Percentiles rank a stretch among this genome's conserved stretches.
These are phyloP conservation scores for Pezicula carpinea DNA, from an alignment of 2,329 filamentous ascomycete species.

Conservation along the genomic window DNA sequence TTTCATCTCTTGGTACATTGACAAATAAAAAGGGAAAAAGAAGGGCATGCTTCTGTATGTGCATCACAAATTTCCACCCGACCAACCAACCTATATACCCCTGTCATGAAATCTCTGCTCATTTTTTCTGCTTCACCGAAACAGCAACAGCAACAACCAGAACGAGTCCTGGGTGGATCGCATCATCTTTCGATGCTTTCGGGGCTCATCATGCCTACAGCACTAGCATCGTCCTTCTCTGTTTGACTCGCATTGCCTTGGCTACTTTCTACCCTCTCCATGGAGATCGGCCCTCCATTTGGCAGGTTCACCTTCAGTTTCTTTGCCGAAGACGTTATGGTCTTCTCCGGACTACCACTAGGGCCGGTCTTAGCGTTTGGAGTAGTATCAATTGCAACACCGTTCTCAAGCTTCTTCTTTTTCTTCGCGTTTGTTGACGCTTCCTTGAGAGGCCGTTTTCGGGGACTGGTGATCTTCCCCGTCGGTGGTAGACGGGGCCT, in stretches of 20 bases:
- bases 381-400: conserved; percentile 28
- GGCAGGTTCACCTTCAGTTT: conserved; percentile 40
- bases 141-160: too few relatives aligned
- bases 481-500: conserved; percentile 61
- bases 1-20: too few relatives aligned
- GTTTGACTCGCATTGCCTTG: conserved; percentile 48
- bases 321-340: conserved; percentile 42
- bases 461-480: conserved; percentile 80
- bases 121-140: too few relatives aligned
- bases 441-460: conserved; percentile 77
- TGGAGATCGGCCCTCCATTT: conserved; percentile 33
- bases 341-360: conserved; percentile 34
- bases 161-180: too few relatives aligned
- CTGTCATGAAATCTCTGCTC: too few relatives aligned
- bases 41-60: too few relatives aligned
- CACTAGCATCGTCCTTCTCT: conserved; percentile 64
- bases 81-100: too few relatives aligned
- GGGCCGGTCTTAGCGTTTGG: conserved; percentile 24
- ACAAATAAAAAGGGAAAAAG: too few relatives aligned
- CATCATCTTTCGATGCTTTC: conserved; percentile 49
- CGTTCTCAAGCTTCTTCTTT: conserved; percentile 71
- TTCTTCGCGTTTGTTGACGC: conserved; percentile 82
- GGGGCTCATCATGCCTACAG: conserved; percentile 77
- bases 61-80: too few relatives aligned
- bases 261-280: conserved; percentile 55